A percentile compares a stretch with the other conserved stretches of the same genome.
These are phyloP conservation scores for Lachancea fermentati DNA, from an alignment of 805 yeast genomes.

Conservation along the genomic window DNA sequence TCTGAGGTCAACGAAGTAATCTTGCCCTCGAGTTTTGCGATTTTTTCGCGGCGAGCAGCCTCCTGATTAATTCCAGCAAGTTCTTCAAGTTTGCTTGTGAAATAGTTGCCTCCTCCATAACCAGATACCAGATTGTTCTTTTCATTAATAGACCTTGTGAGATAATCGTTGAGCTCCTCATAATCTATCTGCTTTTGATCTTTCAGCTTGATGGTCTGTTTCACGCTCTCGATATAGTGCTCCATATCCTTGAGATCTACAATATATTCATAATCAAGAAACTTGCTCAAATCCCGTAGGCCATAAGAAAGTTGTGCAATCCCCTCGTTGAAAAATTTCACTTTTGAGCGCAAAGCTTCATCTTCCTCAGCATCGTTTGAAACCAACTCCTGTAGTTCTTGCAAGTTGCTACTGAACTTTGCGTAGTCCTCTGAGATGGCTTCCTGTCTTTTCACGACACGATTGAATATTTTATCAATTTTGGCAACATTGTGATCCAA, in stretches of 20 bases:
- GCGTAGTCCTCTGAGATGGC: constrained; percentile 70
- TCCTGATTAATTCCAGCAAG: constrained; percentile 59
- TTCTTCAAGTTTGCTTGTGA: constrained; percentile 55
- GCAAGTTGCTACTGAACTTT: constrained; percentile 63
- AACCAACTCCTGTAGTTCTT: constrained; percentile 58
- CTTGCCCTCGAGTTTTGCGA: constrained; percentile 44
- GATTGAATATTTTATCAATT: constrained; percentile 71
- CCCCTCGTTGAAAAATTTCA: constrained; percentile 44
- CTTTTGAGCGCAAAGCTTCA: constrained; percentile 26
- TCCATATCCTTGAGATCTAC: constrained; percentile 83
- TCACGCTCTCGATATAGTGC: constrained; percentile 63
- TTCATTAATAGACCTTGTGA: constrained; percentile 65
- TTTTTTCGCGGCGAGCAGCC: constrained; percentile 45
- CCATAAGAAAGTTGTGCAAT: constrained; percentile 40
- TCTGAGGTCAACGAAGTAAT: constrained; percentile 46
- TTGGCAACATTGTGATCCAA: constrained; percentile 76
- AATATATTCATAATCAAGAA: constrained; percentile 72
- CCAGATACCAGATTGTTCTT: constrained; percentile 48
- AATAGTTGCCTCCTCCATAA: constrained; percentile 46
- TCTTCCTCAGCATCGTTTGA: constrained; percentile 31
- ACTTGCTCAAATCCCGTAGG: constrained; percentile 39
- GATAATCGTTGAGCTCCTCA: constrained; percentile 78
- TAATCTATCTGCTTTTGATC: constrained; percentile 90
- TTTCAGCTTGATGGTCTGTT: constrained; percentile 68
- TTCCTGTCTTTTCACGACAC: constrained; percentile 64